Evolutionary conservation across 805 yeast genomes (phyloP), one percentile per base, ranked within the genome.

Genomic region (Nakazawaea laoshanensis): DNA sequence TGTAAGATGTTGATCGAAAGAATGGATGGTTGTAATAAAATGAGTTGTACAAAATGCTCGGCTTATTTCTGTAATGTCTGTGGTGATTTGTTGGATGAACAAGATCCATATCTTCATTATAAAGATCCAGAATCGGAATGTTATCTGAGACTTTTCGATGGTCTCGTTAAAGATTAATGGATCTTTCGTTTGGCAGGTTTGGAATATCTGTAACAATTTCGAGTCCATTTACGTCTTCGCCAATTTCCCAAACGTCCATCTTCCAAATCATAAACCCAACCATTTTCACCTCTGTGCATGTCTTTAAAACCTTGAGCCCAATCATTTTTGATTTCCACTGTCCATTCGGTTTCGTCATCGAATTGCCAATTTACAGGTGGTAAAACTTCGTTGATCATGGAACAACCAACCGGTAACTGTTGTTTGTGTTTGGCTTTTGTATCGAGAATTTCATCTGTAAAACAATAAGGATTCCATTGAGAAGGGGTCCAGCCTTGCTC

Each of bases 351-450:
- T 18, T 67, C 70, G 18, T 57, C 55, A 37, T 72, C 77, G 50
- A 75, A 87, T 38, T 64, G 62, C 96, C 96, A 87, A 8, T 48
- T 41, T 8, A 46, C 46, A 1, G 95, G 95, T 1, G 94, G 77
- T 18, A 48, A 43, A 1, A 87, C 71, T 15, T 74, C 73, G 2
- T 61, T 57, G 14, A 87, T 48, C 21, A 56, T 55, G 13, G 59
- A 51, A 0, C 74, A 74, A 0, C 94, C 94, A 2, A 67, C 65
- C 1, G 96, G 95, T 32, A 65, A 66, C 12, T 69, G 57, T 24
- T 55, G 48, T 24, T 82, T 55, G 14, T 42, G 53, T 4, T 58
- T 49, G 41, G 77, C 75, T 16, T 54, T 52, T 13, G 52, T 48
- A 37, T 72, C 77, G 52, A 79, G 88, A 0, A 77, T 50, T 3